Conservation (phyloP, 257 asterid genomes). For the Solanum sejunctum region DNA sequence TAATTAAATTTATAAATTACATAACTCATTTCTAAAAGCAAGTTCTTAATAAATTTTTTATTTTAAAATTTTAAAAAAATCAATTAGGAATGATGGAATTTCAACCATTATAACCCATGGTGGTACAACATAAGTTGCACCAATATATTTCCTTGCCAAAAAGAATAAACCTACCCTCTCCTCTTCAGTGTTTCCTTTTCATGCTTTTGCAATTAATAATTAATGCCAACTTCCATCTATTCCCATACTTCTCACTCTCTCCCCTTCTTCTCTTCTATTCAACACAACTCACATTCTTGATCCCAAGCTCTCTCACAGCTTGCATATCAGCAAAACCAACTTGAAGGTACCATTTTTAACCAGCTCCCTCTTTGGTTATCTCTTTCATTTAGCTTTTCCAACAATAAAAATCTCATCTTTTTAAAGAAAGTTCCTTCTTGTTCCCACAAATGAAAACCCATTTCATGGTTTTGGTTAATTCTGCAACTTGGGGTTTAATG, state of each 20-base stretch:
- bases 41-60: no score
- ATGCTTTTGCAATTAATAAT: slow-evolving; percentile 62
- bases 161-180: not conserved
- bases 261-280: slow-evolving; percentile 10
- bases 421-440: not conserved
- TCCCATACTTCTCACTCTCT: not conserved
- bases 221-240: slow-evolving; percentile 22
- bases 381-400: not conserved
- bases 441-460: not conserved
- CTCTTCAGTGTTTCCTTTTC: slow-evolving; percentile 12
- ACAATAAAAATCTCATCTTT: not conserved
- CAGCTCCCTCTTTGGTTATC: not conserved
- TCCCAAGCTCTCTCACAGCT: not conserved
- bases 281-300: not conserved
- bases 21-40: not conserved
- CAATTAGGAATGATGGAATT: no score
- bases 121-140: no score
- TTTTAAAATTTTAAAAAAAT: no score
- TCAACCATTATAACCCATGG: no score
- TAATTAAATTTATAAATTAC: not conserved
- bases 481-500: not conserved
- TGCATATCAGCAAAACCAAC: not conserved
- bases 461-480: not conserved
- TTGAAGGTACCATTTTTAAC: not conserved
- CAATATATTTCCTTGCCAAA: no score